These are phyloP conservation scores for Quercus rubra DNA, from an alignment of 306 rosid species.

Conservation along the genomic window DNA sequence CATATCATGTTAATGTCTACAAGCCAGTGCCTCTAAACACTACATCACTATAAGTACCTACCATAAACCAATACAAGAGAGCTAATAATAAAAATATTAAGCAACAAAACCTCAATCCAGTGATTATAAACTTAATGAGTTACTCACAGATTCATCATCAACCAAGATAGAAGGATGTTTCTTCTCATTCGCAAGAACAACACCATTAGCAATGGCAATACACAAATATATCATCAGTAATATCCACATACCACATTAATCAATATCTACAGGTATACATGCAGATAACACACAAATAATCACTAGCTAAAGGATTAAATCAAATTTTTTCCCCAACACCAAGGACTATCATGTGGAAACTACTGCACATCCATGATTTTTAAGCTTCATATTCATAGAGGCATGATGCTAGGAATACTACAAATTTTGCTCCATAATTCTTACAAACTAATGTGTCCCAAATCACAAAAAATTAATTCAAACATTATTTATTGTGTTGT, in stretches of 20 bases:
- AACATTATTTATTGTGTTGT: no score
- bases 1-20: neutral
- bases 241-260: neutral
- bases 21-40: neutral
- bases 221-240: slow-evolving; percentile 12
- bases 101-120: neutral
- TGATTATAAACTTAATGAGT: neutral
- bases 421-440: no score
- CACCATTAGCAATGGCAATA: slow-evolving; percentile 90
- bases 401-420: no score
- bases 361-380: neutral
- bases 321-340: no score
- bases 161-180: slow-evolving; percentile 93
- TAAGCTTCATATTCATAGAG: neutral
- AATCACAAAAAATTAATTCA: no score
- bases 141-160: slow-evolving; percentile 83
- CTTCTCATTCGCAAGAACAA: slow-evolving; percentile 95
- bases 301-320: no score
- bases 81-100: neutral
- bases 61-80: neutral
- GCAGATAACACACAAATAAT: neutral
- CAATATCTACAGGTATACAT: neutral
- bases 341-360: neutral
- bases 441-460: no score
- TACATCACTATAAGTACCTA: neutral